Conservation (phyloP, 129 eudicot species). For the Centella asiatica region DNA sequence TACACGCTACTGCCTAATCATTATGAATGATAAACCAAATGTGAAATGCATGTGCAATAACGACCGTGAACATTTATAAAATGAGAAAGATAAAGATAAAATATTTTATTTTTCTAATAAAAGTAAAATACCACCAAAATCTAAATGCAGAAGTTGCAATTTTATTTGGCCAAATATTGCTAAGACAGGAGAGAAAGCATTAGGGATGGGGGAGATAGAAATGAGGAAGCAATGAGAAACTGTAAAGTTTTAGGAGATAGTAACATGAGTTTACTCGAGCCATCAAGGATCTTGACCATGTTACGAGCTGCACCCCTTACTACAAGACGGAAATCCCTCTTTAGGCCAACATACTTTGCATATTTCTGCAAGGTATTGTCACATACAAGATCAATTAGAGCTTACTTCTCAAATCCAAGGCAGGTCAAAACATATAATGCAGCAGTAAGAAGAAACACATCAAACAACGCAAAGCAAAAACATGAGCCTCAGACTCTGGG, state of each 20-base stretch:
- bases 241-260: not conserved
- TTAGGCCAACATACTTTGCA: slow-evolving; percentile 86
- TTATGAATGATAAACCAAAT: no score
- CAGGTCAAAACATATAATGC: slow-evolving; percentile 3
- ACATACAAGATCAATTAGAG: slow-evolving; percentile 2
- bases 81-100: no score
- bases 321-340: slow-evolving; percentile 90
- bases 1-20: no score
- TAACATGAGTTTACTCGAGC: slow-evolving; percentile 56
- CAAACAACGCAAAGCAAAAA: not conserved
- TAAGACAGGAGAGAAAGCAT: not conserved
- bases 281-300: slow-evolving; percentile 77
- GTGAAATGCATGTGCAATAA: no score
- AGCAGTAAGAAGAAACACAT: not conserved
- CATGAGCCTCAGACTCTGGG: not conserved
- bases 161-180: not conserved
- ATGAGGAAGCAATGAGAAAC: not conserved
- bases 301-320: slow-evolving; percentile 98
- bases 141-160: not conserved
- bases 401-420: not conserved
- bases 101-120: not conserved
- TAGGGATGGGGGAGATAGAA: not conserved
- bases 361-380: slow-evolving; percentile 55
- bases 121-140: not conserved
- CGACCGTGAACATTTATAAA: no score